Base-by-base conservation (phyloP, 139 green algal species). In the Astrephomene gubernaculifera region DNA sequence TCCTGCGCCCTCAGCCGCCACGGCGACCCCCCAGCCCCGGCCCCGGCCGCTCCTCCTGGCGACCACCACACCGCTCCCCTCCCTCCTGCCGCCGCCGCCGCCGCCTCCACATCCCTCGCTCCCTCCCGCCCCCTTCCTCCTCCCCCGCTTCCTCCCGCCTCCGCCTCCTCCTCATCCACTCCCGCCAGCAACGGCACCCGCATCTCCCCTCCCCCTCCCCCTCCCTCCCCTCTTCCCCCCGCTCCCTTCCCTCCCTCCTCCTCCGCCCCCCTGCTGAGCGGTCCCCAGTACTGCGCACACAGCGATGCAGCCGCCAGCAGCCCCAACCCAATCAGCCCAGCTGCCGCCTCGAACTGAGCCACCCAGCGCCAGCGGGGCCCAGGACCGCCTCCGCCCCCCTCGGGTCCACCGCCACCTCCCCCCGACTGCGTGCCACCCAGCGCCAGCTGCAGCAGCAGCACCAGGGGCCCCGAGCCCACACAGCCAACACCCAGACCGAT, bases 401-500 rank as follows among this genome's bases (percentile, higher is more conserved):
- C 64, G 49, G 49, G 49, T 17, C 64, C 64, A 10, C 64, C 64
- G 64, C 64, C 9, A 14, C 64, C 17, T 43, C 31, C 64, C n/a
- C n/a, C 43, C 69, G 38, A 36, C 6, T 49, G 31, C 52, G 31
- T 33, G 52, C 68, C 49, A 5, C 52, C 35, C 33, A 81, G 72
- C 72, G 72, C 72, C 78, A 95, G 29, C 88, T 97, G 90, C n/a
- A 96, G 63, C 5, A 90, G 27, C 71, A 97, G 87, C 78, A 93
- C 91, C 24, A 97, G 81, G 0, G 93, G 88, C 22, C 93, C 93
- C 17, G 82, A 87, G 60, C 81, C 82, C 19, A 90, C 85, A 31
- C 86, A 89, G 25, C 91, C 92, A 44, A 93, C 90, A 52, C 93
- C 92, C 35, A 97, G 88, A 2, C 90, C 92, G n/a, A 97, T 96